phyloP scores from a whole-genome alignment of 1,284 basidiomycete genomes.

The Cystobasidium slooffiae region DNA sequence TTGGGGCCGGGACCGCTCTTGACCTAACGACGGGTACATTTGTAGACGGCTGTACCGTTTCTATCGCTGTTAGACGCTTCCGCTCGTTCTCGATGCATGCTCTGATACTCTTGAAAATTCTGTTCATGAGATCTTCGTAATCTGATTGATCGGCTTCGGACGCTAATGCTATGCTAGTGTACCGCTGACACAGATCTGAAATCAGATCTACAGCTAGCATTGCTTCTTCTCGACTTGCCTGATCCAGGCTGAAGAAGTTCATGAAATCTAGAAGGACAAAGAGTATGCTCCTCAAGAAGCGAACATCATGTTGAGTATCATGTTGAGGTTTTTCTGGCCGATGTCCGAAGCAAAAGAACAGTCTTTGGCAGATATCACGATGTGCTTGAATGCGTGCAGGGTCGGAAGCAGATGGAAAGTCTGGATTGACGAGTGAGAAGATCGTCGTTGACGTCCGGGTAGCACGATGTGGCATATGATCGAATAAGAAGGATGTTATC shows the following conservation, averaged over 20 bases:
- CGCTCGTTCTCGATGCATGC: background rate
- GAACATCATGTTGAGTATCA: background rate
- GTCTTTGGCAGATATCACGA: constrained; percentile 16
- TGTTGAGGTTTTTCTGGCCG: background rate
- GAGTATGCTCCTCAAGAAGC: constrained; percentile 13
- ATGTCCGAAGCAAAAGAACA: constrained; percentile 21
- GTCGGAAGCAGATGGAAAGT: background rate
- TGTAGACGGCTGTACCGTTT: background rate
- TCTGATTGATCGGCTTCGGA: background rate
- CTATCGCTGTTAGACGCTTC: background rate
- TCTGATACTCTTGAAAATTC: background rate
- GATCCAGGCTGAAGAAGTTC: background rate
- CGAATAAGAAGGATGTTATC: constrained; percentile 32
- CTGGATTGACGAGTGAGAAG: constrained; percentile 22
- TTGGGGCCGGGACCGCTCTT: background rate
- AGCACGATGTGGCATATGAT: constrained; percentile 12
- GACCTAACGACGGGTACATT: background rate
- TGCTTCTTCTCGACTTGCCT: background rate
- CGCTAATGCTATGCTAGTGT: background rate
- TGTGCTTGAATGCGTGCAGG: background rate
- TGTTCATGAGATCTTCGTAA: background rate
- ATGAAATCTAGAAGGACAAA: constrained; percentile 11
- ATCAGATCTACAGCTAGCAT: constrained; percentile 21
- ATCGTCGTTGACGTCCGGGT: background rate
- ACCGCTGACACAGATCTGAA: constrained; percentile 23